A percentile compares a stretch with the other conserved stretches of the same genome.
These are phyloP conservation scores for Metarhizium rileyi DNA, from an alignment of 2,329 filamentous ascomycete species.

Conservation along the genomic window DNA sequence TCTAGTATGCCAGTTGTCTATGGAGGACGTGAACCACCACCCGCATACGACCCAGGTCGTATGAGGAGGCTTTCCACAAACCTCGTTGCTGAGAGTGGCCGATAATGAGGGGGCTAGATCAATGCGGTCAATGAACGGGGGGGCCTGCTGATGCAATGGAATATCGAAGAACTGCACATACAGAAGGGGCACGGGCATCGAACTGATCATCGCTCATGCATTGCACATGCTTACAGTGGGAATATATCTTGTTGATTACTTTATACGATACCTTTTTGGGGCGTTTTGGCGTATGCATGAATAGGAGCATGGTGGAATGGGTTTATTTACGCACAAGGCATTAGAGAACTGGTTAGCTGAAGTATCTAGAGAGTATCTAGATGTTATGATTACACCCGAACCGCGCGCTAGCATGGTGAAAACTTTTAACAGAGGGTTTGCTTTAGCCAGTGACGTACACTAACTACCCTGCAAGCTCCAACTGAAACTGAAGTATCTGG, in stretches of 20 bases:
- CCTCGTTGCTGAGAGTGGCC: slow-evolving; percentile 12
- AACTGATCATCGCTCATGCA: neutral
- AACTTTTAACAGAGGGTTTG: neutral
- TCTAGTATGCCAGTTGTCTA: neutral
- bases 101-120: slow-evolving; percentile 21
- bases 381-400: neutral
- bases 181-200: neutral
- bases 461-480: no score
- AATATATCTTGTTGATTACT: neutral
- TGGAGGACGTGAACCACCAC: slow-evolving; percentile 17
- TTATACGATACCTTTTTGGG: slow-evolving; percentile 4
- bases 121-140: slow-evolving; percentile 23
- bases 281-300: slow-evolving; percentile 2
- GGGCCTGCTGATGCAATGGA: slow-evolving; percentile 24
- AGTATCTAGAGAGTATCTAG: neutral
- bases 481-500: no score
- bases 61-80: slow-evolving; percentile 15
- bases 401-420: neutral
- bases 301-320: neutral
- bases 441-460: neutral
- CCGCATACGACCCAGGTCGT: slow-evolving; percentile 20
- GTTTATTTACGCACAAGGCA: neutral
- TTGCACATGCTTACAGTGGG: neutral
- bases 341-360: no score
- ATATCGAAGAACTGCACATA: slow-evolving; percentile 24